These are phyloP conservation scores for Remersonia thermophila DNA, from an alignment of 2,329 filamentous ascomycete species.

Conservation along the genomic window DNA sequence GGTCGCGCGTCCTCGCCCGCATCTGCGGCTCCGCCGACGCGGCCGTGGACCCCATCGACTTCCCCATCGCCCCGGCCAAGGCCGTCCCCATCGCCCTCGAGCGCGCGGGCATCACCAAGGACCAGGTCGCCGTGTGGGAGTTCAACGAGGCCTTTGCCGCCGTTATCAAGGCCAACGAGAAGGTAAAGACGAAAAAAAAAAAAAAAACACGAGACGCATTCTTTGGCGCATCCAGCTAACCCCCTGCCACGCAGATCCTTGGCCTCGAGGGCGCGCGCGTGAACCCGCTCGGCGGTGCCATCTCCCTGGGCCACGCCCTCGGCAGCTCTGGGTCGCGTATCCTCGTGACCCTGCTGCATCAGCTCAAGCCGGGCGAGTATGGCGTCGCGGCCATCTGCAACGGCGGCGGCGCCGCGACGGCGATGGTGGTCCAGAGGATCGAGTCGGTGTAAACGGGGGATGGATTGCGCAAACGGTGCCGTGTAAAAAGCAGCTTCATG, in stretches of 20 bases:
- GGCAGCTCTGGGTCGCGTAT: constrained; percentile 91
- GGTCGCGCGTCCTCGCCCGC: constrained; percentile 72
- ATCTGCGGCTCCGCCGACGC: constrained; percentile 83
- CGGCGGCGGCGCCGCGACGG: constrained; percentile 83
- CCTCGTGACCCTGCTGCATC: constrained; percentile 78
- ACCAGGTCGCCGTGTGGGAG: constrained; percentile 91
- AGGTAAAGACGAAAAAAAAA: constrained; percentile 35
- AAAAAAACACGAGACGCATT: neutral
- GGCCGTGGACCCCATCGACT: constrained; percentile 82
- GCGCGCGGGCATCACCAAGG: constrained; percentile 78
- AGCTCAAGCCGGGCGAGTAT: constrained; percentile 84
- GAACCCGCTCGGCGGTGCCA: constrained; percentile 82
- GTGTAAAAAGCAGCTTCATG: neutral
- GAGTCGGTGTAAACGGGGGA: constrained; percentile 35
- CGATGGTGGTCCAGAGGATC: constrained; percentile 78
- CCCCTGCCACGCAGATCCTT: constrained; percentile 45
- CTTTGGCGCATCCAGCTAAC: too few species aligned
- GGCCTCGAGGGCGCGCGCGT: constrained; percentile 68
- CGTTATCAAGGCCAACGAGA: constrained; percentile 87
- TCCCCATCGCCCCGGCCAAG: constrained; percentile 83
- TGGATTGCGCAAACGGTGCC: neutral
- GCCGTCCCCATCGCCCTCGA: constrained; percentile 83
- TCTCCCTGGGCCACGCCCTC: constrained; percentile 81
- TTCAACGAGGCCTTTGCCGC: constrained; percentile 98
- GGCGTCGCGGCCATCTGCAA: constrained; percentile 96